Evolutionary conservation across 139 green algal genomes (phyloP), one percentile per base, ranked within the genome.

Genomic region (Zygnema cylindricum): DNA sequence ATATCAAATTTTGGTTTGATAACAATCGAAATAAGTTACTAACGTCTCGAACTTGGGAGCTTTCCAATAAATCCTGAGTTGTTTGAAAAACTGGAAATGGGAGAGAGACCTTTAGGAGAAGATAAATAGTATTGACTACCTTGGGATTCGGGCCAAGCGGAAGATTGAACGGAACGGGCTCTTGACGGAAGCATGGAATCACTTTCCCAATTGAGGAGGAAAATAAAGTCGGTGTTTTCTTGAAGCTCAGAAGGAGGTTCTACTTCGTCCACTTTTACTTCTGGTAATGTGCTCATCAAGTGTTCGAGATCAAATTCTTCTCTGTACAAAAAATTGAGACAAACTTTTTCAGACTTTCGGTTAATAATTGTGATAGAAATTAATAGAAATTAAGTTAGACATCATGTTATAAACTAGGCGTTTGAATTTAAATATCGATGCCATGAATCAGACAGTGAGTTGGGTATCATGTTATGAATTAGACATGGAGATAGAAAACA

Each of bases 201-300:
- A 16, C 7, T 16, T 16, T 63, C 71, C 71, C 11, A 7, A 7
- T 43, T 39, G 38, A 86, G 39, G 39, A 86, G 78, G 78, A 86
- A 86, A 41, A 41, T 22, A 41, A 86, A 86, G 38, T 35, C 36
- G 78, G 23, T 11, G 38, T 86, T 41, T 0, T 69, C 23, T 63
- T 40, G 36, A 41, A 86, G 78, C 78, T 63, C 78, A 1, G 36
- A 30, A 41, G 78, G 78, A 30, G 78, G 78, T 1, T 86, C 78
- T 1, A 86, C 78, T 63, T 86, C 78, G 78, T 43, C 38, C 22
- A 86, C 25, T 39, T 86, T 69, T 63, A 69, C 40, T 23, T 43
- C 35, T 25, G 23, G 22, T 23, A 86, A 23, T 38, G 39, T 69
- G 38, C 40, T 38, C 21, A 63, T 22, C 21, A 86, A 41, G 25